Evolutionary conservation across 2,329 filamentous ascomycete species (phyloP).

Genomic region (Aspergillus sp.): DNA sequence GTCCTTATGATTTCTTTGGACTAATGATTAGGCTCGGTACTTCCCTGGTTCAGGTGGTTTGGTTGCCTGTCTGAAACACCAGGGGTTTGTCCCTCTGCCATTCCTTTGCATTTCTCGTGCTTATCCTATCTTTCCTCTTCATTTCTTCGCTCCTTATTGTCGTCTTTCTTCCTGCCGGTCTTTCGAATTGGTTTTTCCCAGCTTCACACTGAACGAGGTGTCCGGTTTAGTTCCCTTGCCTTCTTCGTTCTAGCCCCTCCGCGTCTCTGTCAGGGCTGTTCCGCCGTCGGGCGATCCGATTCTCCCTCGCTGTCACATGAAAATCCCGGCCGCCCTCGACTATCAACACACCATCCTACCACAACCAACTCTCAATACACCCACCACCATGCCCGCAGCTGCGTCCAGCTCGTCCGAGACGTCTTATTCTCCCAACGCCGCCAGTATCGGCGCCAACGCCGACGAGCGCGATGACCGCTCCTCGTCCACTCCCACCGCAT

Average conservation of each 20-base stretch:
- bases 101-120: not conserved
- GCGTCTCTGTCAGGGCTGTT: not conserved
- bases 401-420: slow-evolving; percentile 25
- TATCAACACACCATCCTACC: not conserved
- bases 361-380: not conserved
- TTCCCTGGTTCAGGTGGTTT: too few species aligned
- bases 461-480: slow-evolving; percentile 33
- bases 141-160: not conserved
- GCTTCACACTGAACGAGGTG: too few species aligned
- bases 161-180: not conserved
- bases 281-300: not conserved
- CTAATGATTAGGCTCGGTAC: not conserved
- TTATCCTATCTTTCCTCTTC: not conserved
- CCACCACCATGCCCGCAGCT: slow-evolving; percentile 24
- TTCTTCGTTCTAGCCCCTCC: not conserved
- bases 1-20: not conserved
- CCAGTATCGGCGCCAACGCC: slow-evolving; percentile 15
- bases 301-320: slow-evolving; percentile 10
- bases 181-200: too few species aligned
- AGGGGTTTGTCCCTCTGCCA: not conserved
- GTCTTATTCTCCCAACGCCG: slow-evolving; percentile 21
- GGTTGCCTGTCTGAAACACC: too few species aligned
- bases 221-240: not conserved
- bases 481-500: slow-evolving; percentile 31
- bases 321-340: slow-evolving; percentile 6